A percentile compares a stretch with the other conserved stretches of the same genome.
Evolutionary conservation across 345 rosid species (phyloP).

Genomic region (Ricinus communis): DNA sequence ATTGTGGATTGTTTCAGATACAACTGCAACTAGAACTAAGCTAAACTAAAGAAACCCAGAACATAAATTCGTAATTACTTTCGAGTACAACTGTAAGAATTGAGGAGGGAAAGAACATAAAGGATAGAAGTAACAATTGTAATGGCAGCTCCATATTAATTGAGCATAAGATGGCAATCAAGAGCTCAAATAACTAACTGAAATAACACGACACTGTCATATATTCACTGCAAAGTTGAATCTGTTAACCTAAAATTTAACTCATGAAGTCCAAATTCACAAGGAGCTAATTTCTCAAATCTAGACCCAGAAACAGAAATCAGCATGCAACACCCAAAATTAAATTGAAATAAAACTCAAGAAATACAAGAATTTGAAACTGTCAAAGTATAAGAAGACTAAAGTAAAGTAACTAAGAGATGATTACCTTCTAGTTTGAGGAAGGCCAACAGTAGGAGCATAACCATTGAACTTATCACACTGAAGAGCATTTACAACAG

Average conservation of each 20-base stretch:
- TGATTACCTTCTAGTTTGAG: conserved; percentile 75
- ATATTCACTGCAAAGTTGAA: no score
- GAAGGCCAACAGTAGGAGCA: conserved; percentile 89
- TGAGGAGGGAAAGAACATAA: neutral
- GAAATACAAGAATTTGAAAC: neutral
- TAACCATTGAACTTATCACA: conserved; percentile 87
- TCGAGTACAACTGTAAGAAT: neutral
- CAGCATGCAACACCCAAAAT: neutral
- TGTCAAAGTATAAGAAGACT: no score
- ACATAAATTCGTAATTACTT: neutral
- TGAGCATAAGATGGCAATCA: no score
- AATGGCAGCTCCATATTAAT: no score
- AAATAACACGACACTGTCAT: neutral
- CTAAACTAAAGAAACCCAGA: neutral
- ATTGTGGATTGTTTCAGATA: no score
- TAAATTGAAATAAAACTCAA: neutral
- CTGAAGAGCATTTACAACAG: conserved; percentile 68
- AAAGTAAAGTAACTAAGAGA: neutral
- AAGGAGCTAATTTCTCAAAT: neutral
- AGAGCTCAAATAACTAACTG: neutral
- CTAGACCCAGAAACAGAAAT: neutral
- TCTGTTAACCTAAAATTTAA: no score
- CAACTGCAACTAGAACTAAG: neutral
- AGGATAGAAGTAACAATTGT: no score
- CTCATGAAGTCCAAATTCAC: neutral